Base-by-base conservation (phyloP, 306 rosid species). In the Quercus glauca region DNA sequence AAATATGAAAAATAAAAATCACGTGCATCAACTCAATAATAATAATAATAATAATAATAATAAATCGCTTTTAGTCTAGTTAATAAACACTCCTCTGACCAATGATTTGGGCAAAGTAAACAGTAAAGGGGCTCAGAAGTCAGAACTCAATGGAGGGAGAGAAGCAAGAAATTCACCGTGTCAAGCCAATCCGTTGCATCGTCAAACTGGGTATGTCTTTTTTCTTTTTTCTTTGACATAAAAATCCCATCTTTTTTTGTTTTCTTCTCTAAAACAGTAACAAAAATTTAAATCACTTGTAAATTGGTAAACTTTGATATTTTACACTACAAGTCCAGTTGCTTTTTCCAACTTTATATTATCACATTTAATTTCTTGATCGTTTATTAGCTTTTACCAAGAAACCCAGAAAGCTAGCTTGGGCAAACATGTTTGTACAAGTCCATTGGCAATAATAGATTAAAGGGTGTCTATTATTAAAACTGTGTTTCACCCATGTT, bases 121-220 rank as follows among this genome's bases (percentile, higher is more conserved):
- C 20, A 33, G 71, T 9, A 33, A 9, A 67, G 15, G 15, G 21
- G 49, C 37, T 73, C 72, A 56, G 67, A 12, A 71, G 15, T 64
- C 73, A 73, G 68, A 12, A 71, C 17, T 59, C 61, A 74, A 88
- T 82, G 93, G 89, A 84, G 73, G 70, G 74, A 19, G 49, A 55
- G 31, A 79, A 75, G 59, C 84, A 80, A 78, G 69, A 78, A 11
- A 60, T 15, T 49, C 57, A 60, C 14, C 75, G 59, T 59, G 73
- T 71, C 57, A 80, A 76, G 76, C 81, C 95, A 73, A 83, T 94
- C 81, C 97, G 93, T 73, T 92, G 97, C 86, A 92, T 94, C 71
- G 92, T 94, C 28, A 94, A 94, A 86, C 88, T 94, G 18, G 97
- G 97, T 94, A 20, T 26, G 86, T 17, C 68, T 2, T 23, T 31